Conservation (phyloP, 805 yeast species). For the Candida wancherniae region DNA sequence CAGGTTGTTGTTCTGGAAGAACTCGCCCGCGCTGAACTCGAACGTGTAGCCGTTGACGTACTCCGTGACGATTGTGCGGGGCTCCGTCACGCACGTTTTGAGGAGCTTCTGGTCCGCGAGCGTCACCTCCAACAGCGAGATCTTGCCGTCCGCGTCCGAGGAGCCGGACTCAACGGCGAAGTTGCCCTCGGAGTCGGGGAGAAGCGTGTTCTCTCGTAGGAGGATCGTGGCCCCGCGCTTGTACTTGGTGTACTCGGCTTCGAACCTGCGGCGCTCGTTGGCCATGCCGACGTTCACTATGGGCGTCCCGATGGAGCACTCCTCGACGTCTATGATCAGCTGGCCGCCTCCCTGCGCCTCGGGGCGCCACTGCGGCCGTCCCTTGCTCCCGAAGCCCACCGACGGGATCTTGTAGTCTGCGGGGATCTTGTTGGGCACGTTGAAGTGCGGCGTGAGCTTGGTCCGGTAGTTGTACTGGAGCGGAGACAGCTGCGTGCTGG, state of each 20-base stretch:
- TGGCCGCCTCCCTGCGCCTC: slow-evolving; percentile 52
- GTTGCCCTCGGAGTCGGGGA: slow-evolving; percentile 24
- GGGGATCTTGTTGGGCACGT: slow-evolving; percentile 55
- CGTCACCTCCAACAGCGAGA: slow-evolving; percentile 23
- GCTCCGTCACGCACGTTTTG: slow-evolving; percentile 73
- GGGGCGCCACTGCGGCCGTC: slow-evolving; percentile 66
- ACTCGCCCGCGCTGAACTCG: slow-evolving; percentile 90
- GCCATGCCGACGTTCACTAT: slow-evolving; percentile 70
- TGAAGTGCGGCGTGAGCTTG: slow-evolving; percentile 93
- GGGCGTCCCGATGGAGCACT: slow-evolving; percentile 83
- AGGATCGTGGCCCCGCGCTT: slow-evolving; percentile 85
- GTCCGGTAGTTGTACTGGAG: slow-evolving; percentile 75
- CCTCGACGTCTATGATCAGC: slow-evolving; percentile 83
- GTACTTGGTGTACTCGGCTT: slow-evolving; percentile 40
- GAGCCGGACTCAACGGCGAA: slow-evolving; percentile 40
- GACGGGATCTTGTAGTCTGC: slow-evolving; percentile 49
- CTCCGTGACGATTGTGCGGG: slow-evolving; percentile 77
- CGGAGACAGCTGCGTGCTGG: slow-evolving; percentile 72
- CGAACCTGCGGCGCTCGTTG: slow-evolving; percentile 59
- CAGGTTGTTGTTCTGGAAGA: slow-evolving; percentile 89
- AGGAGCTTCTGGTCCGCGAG: slow-evolving; percentile 29
- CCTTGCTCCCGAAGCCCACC: slow-evolving; percentile 86
- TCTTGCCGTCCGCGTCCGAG: slow-evolving; percentile 28
- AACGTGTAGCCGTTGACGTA: slow-evolving; percentile 70
- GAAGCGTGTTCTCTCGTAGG: slow-evolving; percentile 69